These are phyloP conservation scores for Ustilago loliicola DNA, from an alignment of 1,284 basidiomycete genomes.

Conservation along the genomic window DNA sequence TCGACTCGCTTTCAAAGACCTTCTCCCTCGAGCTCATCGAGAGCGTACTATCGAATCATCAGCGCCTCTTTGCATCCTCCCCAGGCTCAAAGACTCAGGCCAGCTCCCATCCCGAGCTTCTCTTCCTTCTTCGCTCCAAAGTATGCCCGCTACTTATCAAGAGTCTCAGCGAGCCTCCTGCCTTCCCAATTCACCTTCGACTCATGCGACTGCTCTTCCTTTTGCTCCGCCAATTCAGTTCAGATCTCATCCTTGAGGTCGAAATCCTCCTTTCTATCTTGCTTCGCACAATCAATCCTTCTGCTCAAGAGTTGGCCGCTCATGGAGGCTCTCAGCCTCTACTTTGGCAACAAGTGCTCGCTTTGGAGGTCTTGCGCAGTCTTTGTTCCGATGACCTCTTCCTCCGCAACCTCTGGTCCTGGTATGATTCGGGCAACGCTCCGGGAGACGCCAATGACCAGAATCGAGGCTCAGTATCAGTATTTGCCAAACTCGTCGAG, in stretches of 20 bases:
- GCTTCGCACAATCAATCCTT: slow-evolving; percentile 49
- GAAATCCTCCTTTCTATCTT: slow-evolving; percentile 69
- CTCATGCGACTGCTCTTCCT: slow-evolving; percentile 93
- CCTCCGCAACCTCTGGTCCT: slow-evolving; percentile 63
- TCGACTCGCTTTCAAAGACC: slow-evolving; percentile 88
- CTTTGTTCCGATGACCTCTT: slow-evolving; percentile 63
- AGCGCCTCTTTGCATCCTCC: slow-evolving; percentile 77
- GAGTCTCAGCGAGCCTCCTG: slow-evolving; percentile 78
- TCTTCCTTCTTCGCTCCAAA: slow-evolving; percentile 86
- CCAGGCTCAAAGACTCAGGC: neutral
- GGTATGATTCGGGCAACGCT: slow-evolving; percentile 52
- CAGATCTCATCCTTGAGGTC: slow-evolving; percentile 73
- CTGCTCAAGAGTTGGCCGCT: slow-evolving; percentile 32
- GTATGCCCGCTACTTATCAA: slow-evolving; percentile 91
- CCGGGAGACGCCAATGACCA: slow-evolving; percentile 7
- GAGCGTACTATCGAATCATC: slow-evolving; percentile 94
- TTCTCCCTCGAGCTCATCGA: slow-evolving; percentile 96
- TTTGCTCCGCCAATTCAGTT: slow-evolving; percentile 89
- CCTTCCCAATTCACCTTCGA: slow-evolving; percentile 89
- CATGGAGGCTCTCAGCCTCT: slow-evolving; percentile 40
- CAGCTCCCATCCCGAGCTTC: slow-evolving; percentile 78
- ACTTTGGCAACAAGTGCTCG: slow-evolving; percentile 66
- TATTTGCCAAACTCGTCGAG: slow-evolving; percentile 62
- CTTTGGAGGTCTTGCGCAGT: slow-evolving; percentile 62
- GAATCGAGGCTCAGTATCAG: slow-evolving; percentile 24